Conservation (phyloP, 2,329 filamentous ascomycete genomes). For the Rutstroemia sp. region DNA sequence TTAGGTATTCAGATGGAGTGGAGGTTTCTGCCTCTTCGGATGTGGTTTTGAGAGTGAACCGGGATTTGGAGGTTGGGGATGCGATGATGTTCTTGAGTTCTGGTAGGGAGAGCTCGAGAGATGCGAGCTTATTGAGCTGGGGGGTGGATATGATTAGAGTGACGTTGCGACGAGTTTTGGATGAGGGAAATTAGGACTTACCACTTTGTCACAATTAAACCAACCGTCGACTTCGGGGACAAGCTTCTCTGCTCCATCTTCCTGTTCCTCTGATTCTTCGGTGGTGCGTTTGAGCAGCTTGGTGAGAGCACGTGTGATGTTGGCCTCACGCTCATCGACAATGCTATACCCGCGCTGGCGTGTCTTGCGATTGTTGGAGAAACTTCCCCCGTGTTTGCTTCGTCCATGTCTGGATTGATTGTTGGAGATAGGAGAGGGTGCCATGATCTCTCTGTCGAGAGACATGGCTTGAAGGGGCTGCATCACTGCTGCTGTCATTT, state of each 20-base stretch:
- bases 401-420: conserved; percentile 28
- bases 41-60: conserved; percentile 31
- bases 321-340: conserved; percentile 34
- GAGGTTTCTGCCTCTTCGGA: conserved; percentile 15
- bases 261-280: conserved; percentile 31
- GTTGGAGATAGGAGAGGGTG: conserved; percentile 27
- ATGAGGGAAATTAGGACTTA: conserved; percentile 21
- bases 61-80: conserved; percentile 31
- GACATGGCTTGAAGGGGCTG: conserved; percentile 22
- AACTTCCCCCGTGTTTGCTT: conserved; percentile 26
- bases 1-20: conserved; percentile 29
- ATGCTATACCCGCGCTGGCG: conserved; percentile 35
- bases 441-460: conserved; percentile 27
- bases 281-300: conserved; percentile 36
- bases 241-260: conserved; percentile 32
- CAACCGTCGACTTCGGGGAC: conserved; percentile 35
- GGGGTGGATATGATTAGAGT: conserved; percentile 18
- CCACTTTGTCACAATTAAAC: conserved; percentile 34
- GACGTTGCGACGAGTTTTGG: conserved; percentile 19
- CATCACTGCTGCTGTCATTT: conserved; percentile 27
- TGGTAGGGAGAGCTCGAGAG: conserved; percentile 31
- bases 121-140: conserved; percentile 10
- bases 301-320: conserved; percentile 35
- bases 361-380: conserved; percentile 28
- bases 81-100: conserved; percentile 32